Evolutionary conservation across 2,329 filamentous ascomycete species (phyloP).

Genomic region (Neonectria coccinea): DNA sequence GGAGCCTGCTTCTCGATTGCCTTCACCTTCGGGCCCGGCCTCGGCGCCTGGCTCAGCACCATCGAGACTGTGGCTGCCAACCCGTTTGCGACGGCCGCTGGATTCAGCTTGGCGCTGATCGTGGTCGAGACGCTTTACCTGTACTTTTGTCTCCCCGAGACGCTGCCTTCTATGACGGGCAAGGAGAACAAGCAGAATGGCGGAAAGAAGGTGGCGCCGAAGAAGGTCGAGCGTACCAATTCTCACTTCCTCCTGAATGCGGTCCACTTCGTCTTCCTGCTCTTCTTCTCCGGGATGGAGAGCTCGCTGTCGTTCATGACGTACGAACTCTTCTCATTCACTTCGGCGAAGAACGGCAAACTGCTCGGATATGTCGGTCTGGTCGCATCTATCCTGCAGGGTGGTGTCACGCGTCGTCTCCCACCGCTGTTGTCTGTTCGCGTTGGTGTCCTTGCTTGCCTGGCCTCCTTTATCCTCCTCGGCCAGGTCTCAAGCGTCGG

Average conservation of each 20-base stretch:
- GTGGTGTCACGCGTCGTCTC: slow-evolving; percentile 87
- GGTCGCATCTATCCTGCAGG: slow-evolving; percentile 91
- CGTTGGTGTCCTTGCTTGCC: slow-evolving; percentile 81
- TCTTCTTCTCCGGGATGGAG: slow-evolving; percentile 98
- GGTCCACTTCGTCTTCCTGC: slow-evolving; percentile 89
- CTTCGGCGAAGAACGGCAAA: slow-evolving; percentile 81
- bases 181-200: slow-evolving; percentile 40
- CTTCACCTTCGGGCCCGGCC: slow-evolving; percentile 94
- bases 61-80: slow-evolving; percentile 85
- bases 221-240: slow-evolving; percentile 73
- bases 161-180: slow-evolving; percentile 71
- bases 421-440: slow-evolving; percentile 84
- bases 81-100: slow-evolving; percentile 92
- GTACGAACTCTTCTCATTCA: slow-evolving; percentile 90
- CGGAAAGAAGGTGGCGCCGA: slow-evolving; percentile 41
- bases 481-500: slow-evolving; percentile 74
- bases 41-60: slow-evolving; percentile 87
- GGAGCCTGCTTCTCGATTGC: slow-evolving; percentile 97
- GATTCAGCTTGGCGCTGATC: slow-evolving; percentile 86
- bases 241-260: slow-evolving; percentile 84
- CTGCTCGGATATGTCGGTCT: slow-evolving; percentile 93
- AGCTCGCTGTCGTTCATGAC: slow-evolving; percentile 98
- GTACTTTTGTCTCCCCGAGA: slow-evolving; percentile 88
- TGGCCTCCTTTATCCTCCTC: slow-evolving; percentile 83
- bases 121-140: slow-evolving; percentile 89